phyloP scores from a whole-genome alignment of 176 grass and related monocot genomes.

The Cocos nucifera region DNA sequence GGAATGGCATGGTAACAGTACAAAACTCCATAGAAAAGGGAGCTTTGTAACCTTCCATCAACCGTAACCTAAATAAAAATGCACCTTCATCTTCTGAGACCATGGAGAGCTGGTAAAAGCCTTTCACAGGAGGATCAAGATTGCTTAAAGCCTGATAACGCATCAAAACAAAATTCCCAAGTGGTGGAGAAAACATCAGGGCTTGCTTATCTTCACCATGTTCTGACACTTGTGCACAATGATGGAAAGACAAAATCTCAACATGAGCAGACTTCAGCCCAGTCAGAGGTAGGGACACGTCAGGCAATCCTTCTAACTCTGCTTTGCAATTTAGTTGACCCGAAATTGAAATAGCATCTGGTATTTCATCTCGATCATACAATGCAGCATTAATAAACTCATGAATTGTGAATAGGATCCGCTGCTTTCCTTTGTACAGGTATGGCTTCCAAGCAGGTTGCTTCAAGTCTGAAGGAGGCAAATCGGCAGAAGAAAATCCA shows the following conservation, averaged over 20 bases:
- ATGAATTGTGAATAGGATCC: conserved; percentile 55
- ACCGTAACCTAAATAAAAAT: conserved; percentile 79
- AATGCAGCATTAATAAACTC: conserved; percentile 72
- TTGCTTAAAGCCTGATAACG: conserved; percentile 58
- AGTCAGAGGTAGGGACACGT: conserved; percentile 70
- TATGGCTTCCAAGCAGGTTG: conserved; percentile 95
- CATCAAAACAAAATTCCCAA: conserved; percentile 82
- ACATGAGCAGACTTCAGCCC: conserved; percentile 63
- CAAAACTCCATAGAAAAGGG: conserved; percentile 92
- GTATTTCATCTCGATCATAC: conserved; percentile 95
- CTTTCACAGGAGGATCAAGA: conserved; percentile 68
- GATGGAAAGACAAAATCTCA: conserved; percentile 74
- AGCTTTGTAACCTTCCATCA: conserved; percentile 89
- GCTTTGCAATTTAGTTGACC: conserved; percentile 90
- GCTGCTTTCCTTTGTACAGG: conserved; percentile 82
- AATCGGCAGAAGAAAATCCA: conserved; percentile 60
- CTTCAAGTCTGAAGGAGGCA: conserved; percentile 58
- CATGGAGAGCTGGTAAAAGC: conserved; percentile 93
- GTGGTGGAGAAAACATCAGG: conserved; percentile 73
- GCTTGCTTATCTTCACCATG: conserved; percentile 67
- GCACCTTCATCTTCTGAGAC: conserved; percentile 91
- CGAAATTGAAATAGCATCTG: conserved; percentile 77
- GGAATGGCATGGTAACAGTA: conserved; percentile 85
- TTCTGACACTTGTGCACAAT: conserved; percentile 80
- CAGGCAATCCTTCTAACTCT: conserved; percentile 90